These are phyloP conservation scores for Cerrena zonata DNA, from an alignment of 1,284 basidiomycete species.

Conservation along the genomic window DNA sequence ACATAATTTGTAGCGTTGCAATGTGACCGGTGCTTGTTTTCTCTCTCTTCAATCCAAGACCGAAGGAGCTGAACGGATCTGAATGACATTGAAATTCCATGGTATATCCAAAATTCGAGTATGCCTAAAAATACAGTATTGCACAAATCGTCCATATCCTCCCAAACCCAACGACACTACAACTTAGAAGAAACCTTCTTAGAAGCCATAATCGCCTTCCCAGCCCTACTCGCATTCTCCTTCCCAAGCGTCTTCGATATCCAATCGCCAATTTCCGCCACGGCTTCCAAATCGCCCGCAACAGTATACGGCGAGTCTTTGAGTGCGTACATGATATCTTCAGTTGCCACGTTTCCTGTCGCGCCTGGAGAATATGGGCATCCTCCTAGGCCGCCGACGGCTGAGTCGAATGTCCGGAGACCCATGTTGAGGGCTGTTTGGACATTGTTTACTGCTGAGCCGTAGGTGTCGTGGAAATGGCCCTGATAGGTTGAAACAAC, in stretches of 20 bases:
- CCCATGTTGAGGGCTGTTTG: slow-evolving; percentile 59
- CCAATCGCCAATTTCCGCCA: slow-evolving; percentile 79
- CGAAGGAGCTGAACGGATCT: too few relatives aligned
- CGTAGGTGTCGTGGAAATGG: slow-evolving; percentile 82
- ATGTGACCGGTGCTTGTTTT: too few relatives aligned
- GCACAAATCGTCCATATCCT: too few relatives aligned
- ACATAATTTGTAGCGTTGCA: too few relatives aligned
- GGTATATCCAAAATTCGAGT: too few relatives aligned
- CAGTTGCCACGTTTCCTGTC: slow-evolving; percentile 88
- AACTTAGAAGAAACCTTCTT: too few relatives aligned
- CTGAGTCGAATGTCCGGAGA: slow-evolving; percentile 66
- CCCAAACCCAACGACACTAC: too few relatives aligned
- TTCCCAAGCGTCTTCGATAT: slow-evolving; percentile 65
- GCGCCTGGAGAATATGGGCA: slow-evolving; percentile 95
- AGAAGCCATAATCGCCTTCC: slow-evolving; percentile 66
- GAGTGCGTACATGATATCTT: slow-evolving; percentile 84
- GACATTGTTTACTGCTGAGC: slow-evolving; percentile 73
- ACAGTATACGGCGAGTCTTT: slow-evolving; percentile 67
- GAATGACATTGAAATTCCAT: too few relatives aligned
- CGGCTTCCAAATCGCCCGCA: slow-evolving; percentile 51
- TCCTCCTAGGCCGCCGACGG: slow-evolving; percentile 85
- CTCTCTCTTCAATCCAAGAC: too few relatives aligned
- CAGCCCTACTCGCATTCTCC: slow-evolving; percentile 75
- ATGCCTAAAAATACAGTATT: too few relatives aligned
- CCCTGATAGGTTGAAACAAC: too few relatives aligned